Base-by-base conservation (phyloP, 2,329 filamentous ascomycete genomes). In the Paecilomyces sp. region DNA sequence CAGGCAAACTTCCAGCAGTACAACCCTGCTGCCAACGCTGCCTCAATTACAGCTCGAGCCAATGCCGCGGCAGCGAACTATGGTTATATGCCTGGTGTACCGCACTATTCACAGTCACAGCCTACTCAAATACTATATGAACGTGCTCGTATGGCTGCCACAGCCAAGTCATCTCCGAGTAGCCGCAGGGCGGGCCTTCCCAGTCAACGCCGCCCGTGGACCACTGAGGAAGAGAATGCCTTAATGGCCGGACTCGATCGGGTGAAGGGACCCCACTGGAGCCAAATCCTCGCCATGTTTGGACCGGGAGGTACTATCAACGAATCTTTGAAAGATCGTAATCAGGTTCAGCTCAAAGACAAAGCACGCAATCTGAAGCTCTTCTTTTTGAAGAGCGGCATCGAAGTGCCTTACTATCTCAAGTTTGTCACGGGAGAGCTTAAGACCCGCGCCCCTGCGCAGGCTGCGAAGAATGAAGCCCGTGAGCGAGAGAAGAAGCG, bases 261-360 rank as follows among this genome's bases (percentile, higher is more conserved):
- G 71, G 92, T 96, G 54, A 92, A 92, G 70, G 92, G 92, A 0
- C 92, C 92, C 18, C 91, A 96, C 68, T 96, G 92, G 92, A 93
- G 90, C 66, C 91, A 96, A 70, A 96, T 96, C 54, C 79, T 96
- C 12, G 88, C 88, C 1, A 83, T 96, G 51, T 96, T 93, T 70
- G 92, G 92, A 0, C 83, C 85, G 0, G 89, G 88, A 51, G 92
- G 92, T 4, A 89, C 88, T 0, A 85, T 93, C 25, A 92, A 87
- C 54, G 88, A 93, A 66, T 89, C 93, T 25, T 81, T 96, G 22
- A 93, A 92, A 66, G 92, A 96, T 70, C 84, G 91, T 34, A 95
- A 92, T 53, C 91, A 96, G 70, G 92, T 96, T 0, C 92, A 96
- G 71, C 80, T 96, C 12, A 96, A 96, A 73, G 91, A 96, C 71